These are phyloP conservation scores for Schrenkiella parvula DNA, from an alignment of 345 rosid species.

Conservation along the genomic window DNA sequence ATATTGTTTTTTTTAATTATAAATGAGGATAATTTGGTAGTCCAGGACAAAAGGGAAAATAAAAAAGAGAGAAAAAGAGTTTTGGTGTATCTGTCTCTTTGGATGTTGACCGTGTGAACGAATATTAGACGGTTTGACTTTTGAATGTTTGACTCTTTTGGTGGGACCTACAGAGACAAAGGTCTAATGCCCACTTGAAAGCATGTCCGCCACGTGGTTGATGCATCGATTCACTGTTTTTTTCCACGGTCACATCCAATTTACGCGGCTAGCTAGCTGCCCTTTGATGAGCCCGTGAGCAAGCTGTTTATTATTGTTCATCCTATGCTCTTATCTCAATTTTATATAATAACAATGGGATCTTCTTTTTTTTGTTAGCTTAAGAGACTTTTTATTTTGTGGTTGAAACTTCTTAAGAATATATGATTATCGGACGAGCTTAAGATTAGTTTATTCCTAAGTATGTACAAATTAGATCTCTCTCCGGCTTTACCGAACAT, in stretches of 20 bases:
- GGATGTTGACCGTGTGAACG: conserved; percentile 32
- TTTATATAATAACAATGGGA: no score
- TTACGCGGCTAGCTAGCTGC: neutral
- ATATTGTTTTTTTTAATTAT: neutral
- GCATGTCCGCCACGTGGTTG: conserved; percentile 35
- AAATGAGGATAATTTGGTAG: neutral
- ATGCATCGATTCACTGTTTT: neutral
- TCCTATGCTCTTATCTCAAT: neutral
- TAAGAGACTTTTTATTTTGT: no score
- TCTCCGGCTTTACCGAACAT: neutral
- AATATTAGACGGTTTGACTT: conserved; percentile 30
- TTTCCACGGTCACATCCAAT: neutral
- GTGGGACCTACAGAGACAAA: conserved; percentile 18
- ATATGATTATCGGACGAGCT: no score
- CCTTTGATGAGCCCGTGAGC: conserved; percentile 5
- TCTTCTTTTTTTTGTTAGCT: no score
- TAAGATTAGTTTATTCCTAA: no score
- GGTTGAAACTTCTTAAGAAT: no score
- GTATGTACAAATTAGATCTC: neutral
- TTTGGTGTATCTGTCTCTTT: neutral
- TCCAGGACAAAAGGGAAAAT: neutral
- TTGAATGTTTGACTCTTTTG: neutral
- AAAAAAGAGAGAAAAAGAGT: neutral
- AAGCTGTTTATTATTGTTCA: neutral
- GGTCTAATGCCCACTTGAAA: conserved; percentile 26